Conservation (phyloP, 192 early-diverging fungal species). For the Backusella mclennaniae region DNA sequence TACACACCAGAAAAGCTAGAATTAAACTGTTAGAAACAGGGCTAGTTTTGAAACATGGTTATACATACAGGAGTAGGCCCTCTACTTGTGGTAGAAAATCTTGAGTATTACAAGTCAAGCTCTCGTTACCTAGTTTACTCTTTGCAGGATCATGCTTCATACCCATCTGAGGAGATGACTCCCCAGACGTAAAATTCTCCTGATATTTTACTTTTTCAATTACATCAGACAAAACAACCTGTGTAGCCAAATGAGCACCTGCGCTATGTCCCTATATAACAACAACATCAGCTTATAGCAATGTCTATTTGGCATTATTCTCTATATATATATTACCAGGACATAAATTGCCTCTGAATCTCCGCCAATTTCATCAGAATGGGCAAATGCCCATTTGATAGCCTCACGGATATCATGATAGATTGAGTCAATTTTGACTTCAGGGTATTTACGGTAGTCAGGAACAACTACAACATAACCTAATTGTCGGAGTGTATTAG, state of each 20-base stretch:
- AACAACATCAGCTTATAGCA: background rate
- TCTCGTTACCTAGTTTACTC: background rate
- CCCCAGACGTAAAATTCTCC: conserved; percentile 1
- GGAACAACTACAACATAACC: conserved; percentile 57
- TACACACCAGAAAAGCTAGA: conserved; percentile 47
- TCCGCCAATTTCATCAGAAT: conserved; percentile 32
- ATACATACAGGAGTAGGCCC: conserved; percentile 39
- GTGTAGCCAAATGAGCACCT: conserved; percentile 41
- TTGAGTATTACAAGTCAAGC: background rate
- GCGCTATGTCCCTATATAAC: conserved; percentile 41
- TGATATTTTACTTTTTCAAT: conserved; percentile 23
- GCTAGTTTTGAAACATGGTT: background rate
- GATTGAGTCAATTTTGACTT: conserved; percentile 41
- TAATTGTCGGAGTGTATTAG: conserved; percentile 46
- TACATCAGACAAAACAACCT: conserved; percentile 36
- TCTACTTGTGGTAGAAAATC: conserved; percentile 37
- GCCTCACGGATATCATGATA: conserved; percentile 45
- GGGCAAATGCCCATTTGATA: conserved; percentile 46
- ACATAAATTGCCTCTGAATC: conserved; percentile 36
- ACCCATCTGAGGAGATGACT: background rate
- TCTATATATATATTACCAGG: conserved; percentile 31
- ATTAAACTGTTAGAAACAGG: background rate
- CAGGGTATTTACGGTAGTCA: conserved; percentile 51
- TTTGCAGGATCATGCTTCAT: conserved; percentile 16
- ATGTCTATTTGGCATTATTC: background rate